Evolutionary conservation across 192 early-diverging fungal genomes (phyloP).

Genomic region (Dispira simplex): DNA sequence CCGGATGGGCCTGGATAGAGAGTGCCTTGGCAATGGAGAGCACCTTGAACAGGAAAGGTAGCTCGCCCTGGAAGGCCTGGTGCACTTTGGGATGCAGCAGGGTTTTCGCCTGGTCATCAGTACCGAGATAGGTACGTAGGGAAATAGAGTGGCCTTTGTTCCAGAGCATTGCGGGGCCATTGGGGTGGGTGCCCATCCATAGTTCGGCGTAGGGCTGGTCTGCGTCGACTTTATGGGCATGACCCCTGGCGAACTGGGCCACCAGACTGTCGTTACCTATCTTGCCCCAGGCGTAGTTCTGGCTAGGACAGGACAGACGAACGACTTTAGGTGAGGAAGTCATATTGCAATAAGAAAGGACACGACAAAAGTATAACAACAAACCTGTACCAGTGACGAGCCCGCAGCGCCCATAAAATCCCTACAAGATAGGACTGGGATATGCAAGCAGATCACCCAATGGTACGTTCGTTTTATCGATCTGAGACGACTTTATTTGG

Average conservation of each 20-base stretch:
- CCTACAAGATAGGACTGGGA: no score
- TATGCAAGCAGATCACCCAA: no score
- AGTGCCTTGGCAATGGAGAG: slow-evolving; percentile 76
- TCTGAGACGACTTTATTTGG: no score
- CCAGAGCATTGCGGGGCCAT: slow-evolving; percentile 51
- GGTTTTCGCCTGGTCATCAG: slow-evolving; percentile 31
- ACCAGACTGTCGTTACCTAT: slow-evolving; percentile 65
- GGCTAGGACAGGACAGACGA: slow-evolving; percentile 52
- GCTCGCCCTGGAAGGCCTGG: slow-evolving; percentile 46
- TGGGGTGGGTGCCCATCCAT: slow-evolving; percentile 98
- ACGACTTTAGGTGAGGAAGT: slow-evolving; percentile 17
- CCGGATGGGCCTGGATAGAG: slow-evolving; percentile 96
- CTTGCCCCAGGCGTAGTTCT: slow-evolving; percentile 97
- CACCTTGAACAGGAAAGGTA: slow-evolving; percentile 98
- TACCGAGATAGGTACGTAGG: slow-evolving; percentile 14
- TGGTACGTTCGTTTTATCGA: no score
- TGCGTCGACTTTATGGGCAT: slow-evolving; percentile 36
- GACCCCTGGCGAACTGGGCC: slow-evolving; percentile 58
- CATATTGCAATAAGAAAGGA: no score
- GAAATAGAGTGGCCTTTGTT: slow-evolving; percentile 23
- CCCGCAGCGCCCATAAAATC: no score
- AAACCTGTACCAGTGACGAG: no score
- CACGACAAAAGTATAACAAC: no score
- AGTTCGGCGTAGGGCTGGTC: slow-evolving; percentile 85
- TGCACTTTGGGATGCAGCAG: slow-evolving; percentile 37